Evolutionary conservation across 2,329 filamentous ascomycete species (phyloP).

Genomic region (Cordyceps farinosa): DNA sequence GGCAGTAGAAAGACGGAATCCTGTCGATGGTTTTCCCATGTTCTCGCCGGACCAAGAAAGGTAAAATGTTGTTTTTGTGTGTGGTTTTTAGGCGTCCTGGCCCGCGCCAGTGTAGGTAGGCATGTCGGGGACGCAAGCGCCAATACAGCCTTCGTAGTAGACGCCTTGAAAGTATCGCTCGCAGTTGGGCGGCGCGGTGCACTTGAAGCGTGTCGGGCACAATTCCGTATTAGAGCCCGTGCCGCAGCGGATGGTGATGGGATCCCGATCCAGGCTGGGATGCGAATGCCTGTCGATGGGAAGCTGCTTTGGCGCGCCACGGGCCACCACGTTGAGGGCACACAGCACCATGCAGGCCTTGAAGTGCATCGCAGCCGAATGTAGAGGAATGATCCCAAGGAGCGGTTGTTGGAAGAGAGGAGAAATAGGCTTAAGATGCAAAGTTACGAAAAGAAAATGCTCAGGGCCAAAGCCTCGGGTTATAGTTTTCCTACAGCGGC

Average conservation of each 20-base stretch:
- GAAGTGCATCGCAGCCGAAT: background rate
- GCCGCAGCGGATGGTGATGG: constrained; percentile 16
- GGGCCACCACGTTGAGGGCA: background rate
- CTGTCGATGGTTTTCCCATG: background rate
- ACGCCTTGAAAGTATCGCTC: constrained; percentile 11
- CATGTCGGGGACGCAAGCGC: constrained; percentile 15
- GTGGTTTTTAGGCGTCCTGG: background rate
- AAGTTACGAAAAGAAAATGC: background rate
- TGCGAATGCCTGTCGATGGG: background rate
- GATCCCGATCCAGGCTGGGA: background rate
- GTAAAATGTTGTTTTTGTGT: background rate
- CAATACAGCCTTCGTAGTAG: constrained; percentile 17
- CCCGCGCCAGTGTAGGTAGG: background rate
- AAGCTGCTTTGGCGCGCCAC: constrained; percentile 3
- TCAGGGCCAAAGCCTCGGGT: background rate
- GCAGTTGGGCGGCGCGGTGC: constrained; percentile 16
- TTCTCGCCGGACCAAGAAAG: background rate
- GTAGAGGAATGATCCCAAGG: no score
- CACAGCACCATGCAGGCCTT: constrained; percentile 1
- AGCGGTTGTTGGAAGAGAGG: background rate
- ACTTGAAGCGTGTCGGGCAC: constrained; percentile 11
- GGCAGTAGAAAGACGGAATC: background rate
- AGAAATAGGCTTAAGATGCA: background rate
- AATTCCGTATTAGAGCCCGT: constrained; percentile 15
- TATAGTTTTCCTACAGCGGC: background rate